These are phyloP conservation scores for Lasiodiplodia sp. DNA, from an alignment of 2,329 filamentous ascomycete species.

Conservation along the genomic window DNA sequence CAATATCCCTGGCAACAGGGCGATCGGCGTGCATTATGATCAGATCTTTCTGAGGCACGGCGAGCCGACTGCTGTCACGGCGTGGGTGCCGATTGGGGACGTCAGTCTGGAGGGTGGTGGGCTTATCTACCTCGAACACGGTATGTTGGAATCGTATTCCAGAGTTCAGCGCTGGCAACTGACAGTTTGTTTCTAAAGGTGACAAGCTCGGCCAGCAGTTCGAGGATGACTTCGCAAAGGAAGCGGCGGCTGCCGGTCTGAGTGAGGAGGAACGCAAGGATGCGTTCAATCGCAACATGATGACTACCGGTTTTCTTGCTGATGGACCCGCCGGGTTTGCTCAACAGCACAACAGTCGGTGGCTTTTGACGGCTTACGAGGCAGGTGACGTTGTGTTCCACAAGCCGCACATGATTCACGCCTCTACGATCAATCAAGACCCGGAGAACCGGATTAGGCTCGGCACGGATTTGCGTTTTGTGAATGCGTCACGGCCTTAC, in stretches of 20 bases:
- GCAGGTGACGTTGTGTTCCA: constrained; percentile 59
- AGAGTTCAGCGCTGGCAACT: background rate
- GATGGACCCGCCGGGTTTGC: constrained; percentile 57
- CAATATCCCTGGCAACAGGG: constrained; percentile 63
- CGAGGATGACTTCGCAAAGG: constrained; percentile 58
- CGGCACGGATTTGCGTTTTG: constrained; percentile 64
- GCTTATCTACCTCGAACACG: constrained; percentile 65
- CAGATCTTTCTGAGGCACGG: constrained; percentile 65
- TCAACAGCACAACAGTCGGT: constrained; percentile 45
- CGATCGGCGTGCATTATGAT: constrained; percentile 68
- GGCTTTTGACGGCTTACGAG: constrained; percentile 62
- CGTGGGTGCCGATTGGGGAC: constrained; percentile 66
- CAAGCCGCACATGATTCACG: constrained; percentile 58
- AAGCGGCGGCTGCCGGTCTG: constrained; percentile 58
- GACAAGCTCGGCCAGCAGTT: constrained; percentile 58
- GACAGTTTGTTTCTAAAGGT: constrained; percentile 38
- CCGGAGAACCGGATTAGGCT: constrained; percentile 60
- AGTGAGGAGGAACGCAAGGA: constrained; percentile 58
- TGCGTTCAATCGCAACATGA: constrained; percentile 65
- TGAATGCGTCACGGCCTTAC: constrained; percentile 59
- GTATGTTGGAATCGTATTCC: constrained; percentile 32
- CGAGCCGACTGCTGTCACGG: constrained; percentile 62
- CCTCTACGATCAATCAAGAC: constrained; percentile 64
- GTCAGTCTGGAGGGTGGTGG: constrained; percentile 63
- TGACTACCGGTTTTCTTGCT: constrained; percentile 61